Percentiles rank a stretch among this genome's conserved stretches.
Conservation (phyloP, 148 eudicot genomes). For the Camellia japonica region DNA sequence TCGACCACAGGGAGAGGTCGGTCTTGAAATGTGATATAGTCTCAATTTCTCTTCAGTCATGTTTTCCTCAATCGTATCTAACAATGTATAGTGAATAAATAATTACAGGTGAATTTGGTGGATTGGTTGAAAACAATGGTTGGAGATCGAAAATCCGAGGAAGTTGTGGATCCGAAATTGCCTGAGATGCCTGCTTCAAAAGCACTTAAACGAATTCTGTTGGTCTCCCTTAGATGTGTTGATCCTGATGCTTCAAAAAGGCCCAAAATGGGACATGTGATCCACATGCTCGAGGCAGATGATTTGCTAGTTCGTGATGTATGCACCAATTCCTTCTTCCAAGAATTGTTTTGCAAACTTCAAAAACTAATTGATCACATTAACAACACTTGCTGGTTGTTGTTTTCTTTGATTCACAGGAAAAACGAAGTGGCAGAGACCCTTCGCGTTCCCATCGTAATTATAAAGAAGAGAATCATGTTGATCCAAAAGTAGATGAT, state of each 20-base stretch:
- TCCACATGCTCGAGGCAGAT: conserved; percentile 82
- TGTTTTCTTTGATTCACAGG: conserved; percentile 39
- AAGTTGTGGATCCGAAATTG: conserved; percentile 75
- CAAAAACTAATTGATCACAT: neutral
- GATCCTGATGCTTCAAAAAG: conserved; percentile 72
- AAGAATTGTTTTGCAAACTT: neutral
- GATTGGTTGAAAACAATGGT: conserved; percentile 78
- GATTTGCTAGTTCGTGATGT: conserved; percentile 62
- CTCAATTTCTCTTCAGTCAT: neutral
- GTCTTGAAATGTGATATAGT: neutral
- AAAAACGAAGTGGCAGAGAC: conserved; percentile 48
- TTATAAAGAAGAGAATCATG: conserved; percentile 29
- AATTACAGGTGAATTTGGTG: conserved; percentile 59
- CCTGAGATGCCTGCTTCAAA: conserved; percentile 66
- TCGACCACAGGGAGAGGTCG: conserved; percentile 68
- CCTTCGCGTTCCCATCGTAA: conserved; percentile 37
- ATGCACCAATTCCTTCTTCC: conserved; percentile 22
- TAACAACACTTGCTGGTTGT: neutral
- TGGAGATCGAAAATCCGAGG: conserved; percentile 62
- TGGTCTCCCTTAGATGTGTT: conserved; percentile 72
- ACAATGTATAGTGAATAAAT: neutral
- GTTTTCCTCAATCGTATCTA: neutral
- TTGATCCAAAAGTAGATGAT: conserved; percentile 22
- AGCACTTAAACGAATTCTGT: conserved; percentile 61
- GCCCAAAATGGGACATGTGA: conserved; percentile 81